Conservation (phyloP, 179 eudicot genomes). For the Heliamphora pulchella region DNA sequence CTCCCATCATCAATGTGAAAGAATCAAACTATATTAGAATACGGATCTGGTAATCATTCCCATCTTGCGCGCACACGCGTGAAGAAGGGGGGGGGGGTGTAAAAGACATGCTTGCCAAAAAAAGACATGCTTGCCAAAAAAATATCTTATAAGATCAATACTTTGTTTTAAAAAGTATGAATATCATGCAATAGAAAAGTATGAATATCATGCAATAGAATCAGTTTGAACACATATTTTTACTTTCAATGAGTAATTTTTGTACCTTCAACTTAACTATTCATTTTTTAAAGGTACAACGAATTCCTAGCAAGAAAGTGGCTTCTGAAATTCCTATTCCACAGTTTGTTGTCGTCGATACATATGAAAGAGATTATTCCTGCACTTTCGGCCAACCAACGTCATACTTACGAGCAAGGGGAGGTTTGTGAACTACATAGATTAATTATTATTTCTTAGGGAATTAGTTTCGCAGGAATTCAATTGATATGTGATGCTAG, state of each 20-base stretch:
- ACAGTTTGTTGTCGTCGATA: constrained; percentile 59
- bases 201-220: not conserved
- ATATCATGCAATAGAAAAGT: no score
- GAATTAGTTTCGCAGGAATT: not conserved
- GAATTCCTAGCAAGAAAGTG: constrained; percentile 54
- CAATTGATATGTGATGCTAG: not conserved
- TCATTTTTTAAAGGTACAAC: constrained; percentile 41
- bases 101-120: no score
- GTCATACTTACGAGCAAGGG: constrained; percentile 85
- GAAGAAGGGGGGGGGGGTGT: no score
- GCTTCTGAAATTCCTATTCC: constrained; percentile 82
- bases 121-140: no score
- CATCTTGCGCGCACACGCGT: no score
- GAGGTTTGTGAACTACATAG: constrained; percentile 45
- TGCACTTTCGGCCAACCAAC: constrained; percentile 61
- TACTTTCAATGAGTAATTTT: not conserved
- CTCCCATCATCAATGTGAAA: no score
- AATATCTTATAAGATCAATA: no score
- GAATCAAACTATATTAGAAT: no score
- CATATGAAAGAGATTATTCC: constrained; percentile 80
- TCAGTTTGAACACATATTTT: not conserved
- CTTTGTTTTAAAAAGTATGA: no score
- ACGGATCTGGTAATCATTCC: no score
- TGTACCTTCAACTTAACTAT: constrained; percentile 13
- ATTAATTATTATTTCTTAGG: not conserved